Percentiles rank a stretch among this genome's conserved stretches.
These are phyloP conservation scores for Amesomyces nigricolor DNA, from an alignment of 2,329 filamentous ascomycete genomes.

Conservation along the genomic window DNA sequence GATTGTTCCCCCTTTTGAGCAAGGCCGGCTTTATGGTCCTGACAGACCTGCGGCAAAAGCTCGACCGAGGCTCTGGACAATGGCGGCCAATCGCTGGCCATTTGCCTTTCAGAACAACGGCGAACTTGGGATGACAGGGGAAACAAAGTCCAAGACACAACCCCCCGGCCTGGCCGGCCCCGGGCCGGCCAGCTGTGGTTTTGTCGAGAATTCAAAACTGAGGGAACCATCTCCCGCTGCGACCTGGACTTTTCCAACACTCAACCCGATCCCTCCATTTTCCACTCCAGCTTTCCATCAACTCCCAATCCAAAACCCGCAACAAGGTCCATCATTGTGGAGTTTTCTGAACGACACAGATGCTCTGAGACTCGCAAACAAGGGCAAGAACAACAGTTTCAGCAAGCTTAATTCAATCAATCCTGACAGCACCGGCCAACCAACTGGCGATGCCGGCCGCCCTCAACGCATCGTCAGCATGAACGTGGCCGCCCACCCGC, in stretches of 20 bases:
- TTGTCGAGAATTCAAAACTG: not conserved
- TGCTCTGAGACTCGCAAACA: too few relatives aligned
- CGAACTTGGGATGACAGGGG: not conserved
- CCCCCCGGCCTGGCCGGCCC: not conserved
- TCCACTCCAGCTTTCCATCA: not conserved
- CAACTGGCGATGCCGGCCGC: not conserved
- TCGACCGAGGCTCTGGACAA: not conserved
- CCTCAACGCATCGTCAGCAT: not conserved
- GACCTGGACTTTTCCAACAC: not conserved
- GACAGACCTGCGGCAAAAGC: not conserved
- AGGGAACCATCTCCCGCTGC: not conserved
- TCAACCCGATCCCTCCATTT: slow-evolving; percentile 3
- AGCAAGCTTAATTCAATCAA: not conserved
- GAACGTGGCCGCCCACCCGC: not conserved
- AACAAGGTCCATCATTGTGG: not conserved
- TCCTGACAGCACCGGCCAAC: not conserved
- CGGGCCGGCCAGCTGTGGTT: not conserved
- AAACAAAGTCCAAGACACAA: not conserved
- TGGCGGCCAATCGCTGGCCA: not conserved
- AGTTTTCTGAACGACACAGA: not conserved
- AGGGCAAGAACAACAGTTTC: not conserved
- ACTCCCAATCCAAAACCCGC: not conserved
- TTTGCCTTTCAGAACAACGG: not conserved
- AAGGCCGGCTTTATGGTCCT: not conserved
- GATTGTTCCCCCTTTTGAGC: not conserved